Conservation (phyloP, 1,139 yeast genomes). For the Pichia sp. region DNA sequence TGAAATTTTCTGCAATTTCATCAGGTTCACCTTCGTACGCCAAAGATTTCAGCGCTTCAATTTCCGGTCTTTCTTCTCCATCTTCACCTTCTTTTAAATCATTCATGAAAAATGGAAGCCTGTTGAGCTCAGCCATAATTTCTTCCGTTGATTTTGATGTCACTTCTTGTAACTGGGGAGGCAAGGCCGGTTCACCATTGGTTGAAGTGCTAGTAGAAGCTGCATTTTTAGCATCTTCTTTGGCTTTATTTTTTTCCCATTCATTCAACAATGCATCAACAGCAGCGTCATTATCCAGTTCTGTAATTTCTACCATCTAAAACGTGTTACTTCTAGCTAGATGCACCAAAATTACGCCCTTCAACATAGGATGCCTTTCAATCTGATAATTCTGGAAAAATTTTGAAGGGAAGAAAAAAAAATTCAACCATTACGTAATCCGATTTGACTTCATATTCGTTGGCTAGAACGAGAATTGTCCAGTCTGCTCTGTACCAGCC, state of each 20-base stretch:
- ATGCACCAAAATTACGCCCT: too few relatives aligned
- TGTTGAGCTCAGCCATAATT: conserved; percentile 68
- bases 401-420: too few relatives aligned
- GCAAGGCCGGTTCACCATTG: conserved; percentile 72
- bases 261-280: conserved; percentile 25
- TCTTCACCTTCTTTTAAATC: conserved; percentile 70
- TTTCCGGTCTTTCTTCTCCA: conserved; percentile 62
- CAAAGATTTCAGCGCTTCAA: conserved; percentile 85
- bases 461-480: too few relatives aligned
- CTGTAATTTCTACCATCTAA: conserved; percentile 23
- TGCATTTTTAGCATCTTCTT: conserved; percentile 14
- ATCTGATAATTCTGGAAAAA: too few relatives aligned
- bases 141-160: conserved; percentile 67
- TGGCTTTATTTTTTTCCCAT: conserved; percentile 36
- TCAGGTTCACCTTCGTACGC: conserved; percentile 96
- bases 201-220: conserved; percentile 29
- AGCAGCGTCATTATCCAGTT: conserved; percentile 16
- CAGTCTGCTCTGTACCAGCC: too few relatives aligned
- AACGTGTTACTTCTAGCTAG: background rate
- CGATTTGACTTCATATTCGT: too few relatives aligned
- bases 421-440: too few relatives aligned
- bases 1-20: conserved; percentile 84
- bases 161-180: conserved; percentile 70
- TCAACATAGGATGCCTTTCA: too few relatives aligned
- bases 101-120: conserved; percentile 93